Evolutionary conservation across 2,329 filamentous ascomycete genomes (phyloP), one percentile per base, ranked within the genome.

Genomic region (Aspergillus oerlinghausenensis): DNA sequence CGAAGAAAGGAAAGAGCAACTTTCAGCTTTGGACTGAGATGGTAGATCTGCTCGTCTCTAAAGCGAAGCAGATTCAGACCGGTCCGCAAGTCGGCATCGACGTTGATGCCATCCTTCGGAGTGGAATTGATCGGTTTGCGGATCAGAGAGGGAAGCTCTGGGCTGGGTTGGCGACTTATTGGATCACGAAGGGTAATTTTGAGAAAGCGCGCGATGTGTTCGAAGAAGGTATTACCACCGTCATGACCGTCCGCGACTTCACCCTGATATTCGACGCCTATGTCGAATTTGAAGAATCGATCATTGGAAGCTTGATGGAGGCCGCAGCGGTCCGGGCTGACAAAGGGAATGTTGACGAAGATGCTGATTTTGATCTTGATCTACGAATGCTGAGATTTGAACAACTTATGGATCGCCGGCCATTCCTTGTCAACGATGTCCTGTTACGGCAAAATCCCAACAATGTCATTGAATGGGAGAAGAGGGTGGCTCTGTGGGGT

Each of bases 1-100:
- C 93, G 77, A 96, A 95, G 75, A 87, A 94, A 63, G 90, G 90
- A 58, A 97, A 96, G 75, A 93, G 94, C 0, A 90, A 93, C 60
- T 99, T 96, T 71, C 92, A 99, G 73, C 82, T 99, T 50, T 99
- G 94, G 94, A 94, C 86, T 61, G 94, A 99, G 72, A 95, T 99
- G 90, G 87, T 97, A 38, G 94, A 99, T 68, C 74, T 97, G 62
- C 80, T 99, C 49, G 95, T 99, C 47, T 89, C 89, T 58, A 91
- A 96, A 72, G 94, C 94, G 3, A 88, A 88, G 65, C 85, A 95
- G 45, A 86, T 99, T 50, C 85, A 94, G 67, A 89, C 90, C 5
- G 87, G 88, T 14, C 84, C 90, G 61, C 89, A 93, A 66, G 84
- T 84, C 17, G 92, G 90, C 32, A 91, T 97, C 65, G 87, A 96